Conservation (phyloP, 192 early-diverging fungal species). For the Backusella liffmaniae region DNA sequence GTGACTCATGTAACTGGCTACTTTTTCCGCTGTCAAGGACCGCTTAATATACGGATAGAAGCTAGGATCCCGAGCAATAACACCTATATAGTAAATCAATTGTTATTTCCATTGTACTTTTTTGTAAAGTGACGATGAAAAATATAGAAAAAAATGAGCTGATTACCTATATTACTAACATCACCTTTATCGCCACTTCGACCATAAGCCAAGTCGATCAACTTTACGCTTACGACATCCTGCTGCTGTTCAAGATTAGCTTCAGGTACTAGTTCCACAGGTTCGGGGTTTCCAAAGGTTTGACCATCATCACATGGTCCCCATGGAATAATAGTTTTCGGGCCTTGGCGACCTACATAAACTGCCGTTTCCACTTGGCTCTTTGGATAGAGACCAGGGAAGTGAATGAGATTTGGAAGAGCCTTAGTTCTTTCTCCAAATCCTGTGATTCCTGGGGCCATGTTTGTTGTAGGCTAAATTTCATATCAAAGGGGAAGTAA, state of each 20-base stretch:
- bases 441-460: conserved; percentile 59
- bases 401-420: conserved; percentile 58
- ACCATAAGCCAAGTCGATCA: conserved; percentile 59
- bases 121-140: neutral
- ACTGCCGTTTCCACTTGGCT: conserved; percentile 27
- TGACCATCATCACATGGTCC: conserved; percentile 24
- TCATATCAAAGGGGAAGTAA: neutral
- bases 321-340: conserved; percentile 26
- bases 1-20: conserved; percentile 56
- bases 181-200: conserved; percentile 69
- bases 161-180: conserved; percentile 42
- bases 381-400: conserved; percentile 58
- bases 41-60: conserved; percentile 54
- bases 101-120: neutral
- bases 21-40: conserved; percentile 47
- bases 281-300: conserved; percentile 23
- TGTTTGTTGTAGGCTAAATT: conserved; percentile 45
- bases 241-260: conserved; percentile 15
- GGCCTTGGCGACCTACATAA: conserved; percentile 36
- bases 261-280: conserved; percentile 15
- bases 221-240: conserved; percentile 37
- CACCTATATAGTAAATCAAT: conserved; percentile 32
- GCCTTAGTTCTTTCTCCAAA: conserved; percentile 57
- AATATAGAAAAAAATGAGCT: neutral
- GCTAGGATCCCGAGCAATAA: conserved; percentile 57